Evolutionary conservation across 345 rosid species (phyloP), one percentile per base, ranked within the genome.

Genomic region (Sonneratia caseolaris): DNA sequence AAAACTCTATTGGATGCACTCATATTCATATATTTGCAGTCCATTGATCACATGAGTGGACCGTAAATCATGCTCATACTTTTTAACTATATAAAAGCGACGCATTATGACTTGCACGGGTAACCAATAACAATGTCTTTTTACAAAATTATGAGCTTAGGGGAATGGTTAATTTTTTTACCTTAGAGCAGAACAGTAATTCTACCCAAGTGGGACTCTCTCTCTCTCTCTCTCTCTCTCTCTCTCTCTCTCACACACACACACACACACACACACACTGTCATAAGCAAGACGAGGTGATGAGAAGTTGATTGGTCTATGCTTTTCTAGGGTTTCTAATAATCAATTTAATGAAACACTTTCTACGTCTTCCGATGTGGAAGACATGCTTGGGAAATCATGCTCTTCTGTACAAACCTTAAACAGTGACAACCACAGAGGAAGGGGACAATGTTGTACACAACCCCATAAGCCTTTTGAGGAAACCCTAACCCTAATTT

Each of bases 401-500:
- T 57, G 64, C n/a, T 6, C 64, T n/a, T 57, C 35, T 40, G 27
- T 38, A 35, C 11, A 64, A 72, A 72, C 40, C 47, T 64, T 48
- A 45, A 13, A 64, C 61, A 21, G 59, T 47, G 13, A 64, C 61
- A 43, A 35, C 5, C 37, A 3, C 38, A 57, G 53, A 45, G 22
- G 38, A 7, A 7, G 35, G 42, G 45, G n/a, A 32, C 49, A 21
- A 4, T 62, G 3, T n/a, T 3, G 65, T 22, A 62, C 66, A 62
- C 38, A 13, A 11, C 18, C 18, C 32, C 69, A 64, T 35, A 27
- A 27, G 68, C 74, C 38, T 55, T 48, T 48, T 45, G 5, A 21
- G 61, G 69, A 72, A 72, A 72, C 62, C 74, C 74, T 64, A 72
- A 64, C 74, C 69, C 69, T 35, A 64, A 72, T 62, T 4, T 42